Evolutionary conservation across 441 rosid genomes (phyloP), one percentile per base, ranked within the genome.

Genomic region (Adansonia madagascariensis): DNA sequence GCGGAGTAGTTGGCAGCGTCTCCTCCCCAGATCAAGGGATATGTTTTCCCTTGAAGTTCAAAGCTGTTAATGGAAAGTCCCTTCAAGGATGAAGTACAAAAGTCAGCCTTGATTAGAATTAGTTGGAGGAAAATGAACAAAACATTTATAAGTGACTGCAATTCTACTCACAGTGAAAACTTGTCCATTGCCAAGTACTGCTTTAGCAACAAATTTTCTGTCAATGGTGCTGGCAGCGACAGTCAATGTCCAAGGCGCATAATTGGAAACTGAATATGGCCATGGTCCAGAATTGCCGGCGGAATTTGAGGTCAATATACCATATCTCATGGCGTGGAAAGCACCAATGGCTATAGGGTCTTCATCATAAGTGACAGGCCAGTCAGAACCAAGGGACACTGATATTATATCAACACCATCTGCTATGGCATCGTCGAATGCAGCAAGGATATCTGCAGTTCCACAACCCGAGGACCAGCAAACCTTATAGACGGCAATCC

Each of bases 401-500:
- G 88, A 77, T 70, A 88, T 77, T 17, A 85, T 47, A 74, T 85
- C 88, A 15, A 88, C 89, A 0, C 88, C 87, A 15, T 89, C 90
- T 0, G 86, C 82, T 0, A 85, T 87, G 52, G 94, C 90, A 52
- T 82, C 88, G 43, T 88, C 90, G 72, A 78, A 88, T 1, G 86
- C 91, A 0, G 92, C 89, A 0, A 87, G 76, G 35, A 87, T 76
- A 70, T 84, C 87, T 3, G 78, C 85, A 27, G 24, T 2, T 1
- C 41, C 24, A 61, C 93, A 88, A 41, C 86, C 87, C 3, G 0
- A 43, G 9, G 80, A 24, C 85, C 83, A 84, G 76, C 93, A 91
- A 27, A 88, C 92, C 81, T 88, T 88, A 79, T 91, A 91, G 63
- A 81, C 75, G 1, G 90, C 87, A 31, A 89, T 83, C 77, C 88